Percentiles rank a stretch among this genome's conserved stretches.
Evolutionary conservation across 805 yeast species (phyloP).

Genomic region (Ogataea methylovora): DNA sequence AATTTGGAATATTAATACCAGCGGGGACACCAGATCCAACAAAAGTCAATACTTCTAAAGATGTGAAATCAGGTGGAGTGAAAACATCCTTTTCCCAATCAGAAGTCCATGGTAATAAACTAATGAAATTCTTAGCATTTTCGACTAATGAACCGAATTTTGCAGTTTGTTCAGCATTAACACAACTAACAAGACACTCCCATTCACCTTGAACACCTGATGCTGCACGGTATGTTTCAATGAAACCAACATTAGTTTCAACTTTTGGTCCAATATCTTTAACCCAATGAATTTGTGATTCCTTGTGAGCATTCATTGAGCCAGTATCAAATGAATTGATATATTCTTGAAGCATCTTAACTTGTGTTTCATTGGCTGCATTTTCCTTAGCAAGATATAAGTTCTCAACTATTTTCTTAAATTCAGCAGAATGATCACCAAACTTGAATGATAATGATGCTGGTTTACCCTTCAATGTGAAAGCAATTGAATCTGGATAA

Average conservation of each 20-base stretch:
- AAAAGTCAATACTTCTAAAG: constrained; percentile 82
- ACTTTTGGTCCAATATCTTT: constrained; percentile 75
- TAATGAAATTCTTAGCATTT: constrained; percentile 57
- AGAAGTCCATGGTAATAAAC: constrained; percentile 68
- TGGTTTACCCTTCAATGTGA: constrained; percentile 30
- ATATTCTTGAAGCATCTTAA: constrained; percentile 57
- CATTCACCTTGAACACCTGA: constrained; percentile 90
- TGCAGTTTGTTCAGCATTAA: constrained; percentile 77
- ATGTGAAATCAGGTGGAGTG: constrained; percentile 89
- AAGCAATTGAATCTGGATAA: constrained; percentile 42
- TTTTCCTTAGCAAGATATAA: constrained; percentile 48
- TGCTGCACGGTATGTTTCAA: constrained; percentile 90
- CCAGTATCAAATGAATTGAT: constrained; percentile 71
- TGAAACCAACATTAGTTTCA: constrained; percentile 82
- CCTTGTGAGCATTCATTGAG: constrained; percentile 76
- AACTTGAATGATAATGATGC: constrained; percentile 47
- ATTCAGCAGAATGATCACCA: constrained; percentile 73
- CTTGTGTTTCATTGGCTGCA: constrained; percentile 71
- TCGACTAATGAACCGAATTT: constrained; percentile 67
- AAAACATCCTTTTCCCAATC: constrained; percentile 77
- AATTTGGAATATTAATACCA: constrained; percentile 89
- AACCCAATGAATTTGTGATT: constrained; percentile 83
- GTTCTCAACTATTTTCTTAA: constrained; percentile 47
- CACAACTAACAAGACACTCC: constrained; percentile 89
- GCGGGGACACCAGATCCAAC: constrained; percentile 91